Evolutionary conservation across 139 green algal species (phyloP).

Genomic region (Eudorina sp.): DNA sequence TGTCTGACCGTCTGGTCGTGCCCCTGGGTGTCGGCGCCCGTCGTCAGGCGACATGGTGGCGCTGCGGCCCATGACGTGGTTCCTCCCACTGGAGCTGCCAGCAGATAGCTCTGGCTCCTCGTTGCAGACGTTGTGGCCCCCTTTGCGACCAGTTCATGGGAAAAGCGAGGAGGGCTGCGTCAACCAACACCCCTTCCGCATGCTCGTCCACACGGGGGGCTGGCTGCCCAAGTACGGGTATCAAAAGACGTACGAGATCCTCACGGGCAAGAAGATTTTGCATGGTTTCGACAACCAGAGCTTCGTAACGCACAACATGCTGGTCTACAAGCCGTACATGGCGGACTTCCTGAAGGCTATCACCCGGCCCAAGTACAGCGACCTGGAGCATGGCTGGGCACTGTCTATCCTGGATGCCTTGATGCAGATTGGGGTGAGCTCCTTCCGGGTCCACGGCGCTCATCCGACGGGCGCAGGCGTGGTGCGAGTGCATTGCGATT

Average conservation of each 20-base stretch:
- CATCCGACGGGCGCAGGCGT: too few species aligned
- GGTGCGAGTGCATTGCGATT: too few species aligned
- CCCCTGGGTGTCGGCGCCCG: too few species aligned
- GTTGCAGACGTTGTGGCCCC: neutral
- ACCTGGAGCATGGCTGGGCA: neutral
- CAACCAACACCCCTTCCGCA: neutral
- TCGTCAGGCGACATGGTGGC: constrained; percentile 20
- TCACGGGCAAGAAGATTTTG: neutral
- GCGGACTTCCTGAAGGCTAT: neutral
- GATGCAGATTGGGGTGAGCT: neutral
- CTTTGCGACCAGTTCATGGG: neutral
- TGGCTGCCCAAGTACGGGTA: neutral
- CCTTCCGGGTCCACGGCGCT: too few species aligned
- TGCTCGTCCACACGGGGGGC: neutral
- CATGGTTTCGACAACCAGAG: neutral
- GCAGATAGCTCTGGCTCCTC: too few species aligned
- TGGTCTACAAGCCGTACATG: constrained; percentile 15
- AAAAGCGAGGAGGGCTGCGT: neutral
- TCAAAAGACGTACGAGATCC: neutral
- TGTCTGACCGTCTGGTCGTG: too few species aligned
- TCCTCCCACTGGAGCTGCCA: neutral
- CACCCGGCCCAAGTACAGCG: neutral
- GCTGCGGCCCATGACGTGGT: constrained; percentile 5
- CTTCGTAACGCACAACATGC: neutral
- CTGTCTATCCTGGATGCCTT: neutral